phyloP scores from a whole-genome alignment of 1,284 basidiomycete genomes.

The Melampsora larici-populina region DNA sequence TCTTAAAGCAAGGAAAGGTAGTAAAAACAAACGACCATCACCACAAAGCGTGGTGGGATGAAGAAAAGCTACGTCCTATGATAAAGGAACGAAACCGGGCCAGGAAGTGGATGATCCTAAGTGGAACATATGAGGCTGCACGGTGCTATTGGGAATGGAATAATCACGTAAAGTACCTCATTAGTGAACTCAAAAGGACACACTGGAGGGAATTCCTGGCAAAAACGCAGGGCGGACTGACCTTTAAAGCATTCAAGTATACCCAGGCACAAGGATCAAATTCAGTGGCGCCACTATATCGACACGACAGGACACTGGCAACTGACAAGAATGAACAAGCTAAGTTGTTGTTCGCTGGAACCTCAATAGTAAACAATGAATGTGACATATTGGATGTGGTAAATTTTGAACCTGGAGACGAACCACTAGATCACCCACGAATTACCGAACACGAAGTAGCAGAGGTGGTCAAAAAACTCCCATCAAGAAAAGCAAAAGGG shows the following conservation, averaged over 20 bases:
- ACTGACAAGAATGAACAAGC: background rate
- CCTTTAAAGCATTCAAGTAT: no score
- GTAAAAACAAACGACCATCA: background rate
- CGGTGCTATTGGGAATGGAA: no score
- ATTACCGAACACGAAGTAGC: background rate
- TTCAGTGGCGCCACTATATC: background rate
- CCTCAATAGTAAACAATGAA: background rate
- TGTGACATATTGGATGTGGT: background rate
- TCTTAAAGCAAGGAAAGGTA: background rate
- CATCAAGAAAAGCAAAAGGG: constrained; percentile 12
- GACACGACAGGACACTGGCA: background rate
- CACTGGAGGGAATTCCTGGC: background rate
- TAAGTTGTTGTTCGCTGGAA: constrained; percentile 3
- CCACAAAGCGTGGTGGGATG: background rate
- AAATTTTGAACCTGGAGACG: background rate
- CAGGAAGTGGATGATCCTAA: background rate
- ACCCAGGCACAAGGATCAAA: no score
- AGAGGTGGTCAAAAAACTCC: background rate
- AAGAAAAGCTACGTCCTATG: background rate
- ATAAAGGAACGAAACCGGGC: background rate
- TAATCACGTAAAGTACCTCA: no score
- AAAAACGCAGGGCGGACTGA: no score
- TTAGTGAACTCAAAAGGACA: background rate
- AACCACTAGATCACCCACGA: background rate
- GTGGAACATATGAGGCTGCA: background rate